A percentile compares a stretch with the other conserved stretches of the same genome.
Conservation (phyloP, 2,329 filamentous ascomycete species). For the Microsporum audouinii region DNA sequence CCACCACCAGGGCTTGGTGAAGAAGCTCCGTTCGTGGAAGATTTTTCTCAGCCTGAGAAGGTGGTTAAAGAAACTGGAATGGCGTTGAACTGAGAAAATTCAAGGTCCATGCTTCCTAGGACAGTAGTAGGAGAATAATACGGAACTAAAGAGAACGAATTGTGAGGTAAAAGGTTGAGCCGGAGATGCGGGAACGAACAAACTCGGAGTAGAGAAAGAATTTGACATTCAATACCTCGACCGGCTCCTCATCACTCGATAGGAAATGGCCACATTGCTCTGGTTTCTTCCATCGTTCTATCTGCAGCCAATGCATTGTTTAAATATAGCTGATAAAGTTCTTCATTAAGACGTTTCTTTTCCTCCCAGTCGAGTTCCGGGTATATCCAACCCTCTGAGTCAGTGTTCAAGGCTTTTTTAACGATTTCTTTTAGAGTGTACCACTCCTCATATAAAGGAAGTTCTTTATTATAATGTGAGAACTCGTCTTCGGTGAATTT, state of each 20-base stretch:
- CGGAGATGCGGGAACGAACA: too few relatives aligned
- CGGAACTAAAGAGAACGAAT: too few relatives aligned
- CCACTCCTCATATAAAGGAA: not conserved
- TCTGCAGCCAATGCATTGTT: not conserved
- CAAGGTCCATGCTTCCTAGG: too few relatives aligned
- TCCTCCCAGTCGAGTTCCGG: not conserved
- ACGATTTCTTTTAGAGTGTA: not conserved
- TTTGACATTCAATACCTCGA: too few relatives aligned
- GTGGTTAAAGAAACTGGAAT: too few relatives aligned
- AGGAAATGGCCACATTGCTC: too few relatives aligned
- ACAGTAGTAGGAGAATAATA: too few relatives aligned
- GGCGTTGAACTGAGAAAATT: too few relatives aligned
- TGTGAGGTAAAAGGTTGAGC: too few relatives aligned
- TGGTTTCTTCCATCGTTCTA: not conserved
- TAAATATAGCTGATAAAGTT: not conserved
- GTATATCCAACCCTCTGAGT: not conserved
- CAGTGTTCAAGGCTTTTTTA: not conserved
- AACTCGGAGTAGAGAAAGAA: too few relatives aligned
- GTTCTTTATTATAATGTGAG: not conserved
- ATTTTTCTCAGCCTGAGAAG: not conserved
- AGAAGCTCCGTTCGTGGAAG: conserved; percentile 10
- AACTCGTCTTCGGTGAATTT: not conserved
- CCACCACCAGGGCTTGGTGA: conserved; percentile 24
- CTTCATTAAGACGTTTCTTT: too few relatives aligned
- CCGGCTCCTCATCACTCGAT: too few relatives aligned